A percentile compares a stretch with the other conserved stretches of the same genome.
These are phyloP conservation scores for Tephrocybe rancida DNA, from an alignment of 768 basidiomycete species.

Conservation along the genomic window DNA sequence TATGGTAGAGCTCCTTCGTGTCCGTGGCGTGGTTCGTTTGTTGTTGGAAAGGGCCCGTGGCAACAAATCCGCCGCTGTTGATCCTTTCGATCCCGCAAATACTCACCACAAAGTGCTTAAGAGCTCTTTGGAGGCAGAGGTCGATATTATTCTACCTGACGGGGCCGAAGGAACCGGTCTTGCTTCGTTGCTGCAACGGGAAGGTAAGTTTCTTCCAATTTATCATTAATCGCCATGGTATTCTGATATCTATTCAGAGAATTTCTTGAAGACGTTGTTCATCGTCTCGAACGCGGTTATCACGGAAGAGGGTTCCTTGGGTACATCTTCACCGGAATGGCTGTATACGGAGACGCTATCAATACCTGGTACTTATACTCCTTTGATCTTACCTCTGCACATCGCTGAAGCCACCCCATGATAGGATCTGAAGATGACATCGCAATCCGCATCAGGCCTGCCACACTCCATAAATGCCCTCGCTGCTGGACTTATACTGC, in stretches of 20 bases:
- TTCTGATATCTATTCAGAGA: slow-evolving; percentile 41
- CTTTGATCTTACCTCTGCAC: slow-evolving; percentile 1
- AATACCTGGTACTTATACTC: slow-evolving; percentile 43
- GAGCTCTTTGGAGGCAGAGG: slow-evolving; percentile 76
- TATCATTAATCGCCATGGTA: not conserved
- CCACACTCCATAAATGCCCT: slow-evolving; percentile 74
- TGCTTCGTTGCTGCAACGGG: slow-evolving; percentile 39
- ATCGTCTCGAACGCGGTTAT: slow-evolving; percentile 76
- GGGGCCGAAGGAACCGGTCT: slow-evolving; percentile 23
- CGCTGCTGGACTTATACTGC: slow-evolving; percentile 88
- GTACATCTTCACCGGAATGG: slow-evolving; percentile 48
- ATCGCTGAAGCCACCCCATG: slow-evolving; percentile 5
- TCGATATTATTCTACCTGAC: slow-evolving; percentile 61
- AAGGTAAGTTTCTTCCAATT: slow-evolving; percentile 42
- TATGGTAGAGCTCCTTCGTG: slow-evolving; percentile 62
- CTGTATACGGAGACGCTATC: slow-evolving; percentile 43
- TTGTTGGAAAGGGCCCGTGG: slow-evolving; percentile 77
- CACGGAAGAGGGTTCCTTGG: slow-evolving; percentile 43
- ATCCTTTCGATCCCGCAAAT: not conserved
- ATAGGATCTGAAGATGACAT: slow-evolving; percentile 34
- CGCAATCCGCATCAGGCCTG: slow-evolving; percentile 61
- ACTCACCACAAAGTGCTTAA: slow-evolving; percentile 49
- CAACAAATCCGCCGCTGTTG: slow-evolving; percentile 60
- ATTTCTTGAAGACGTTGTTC: slow-evolving; percentile 71
- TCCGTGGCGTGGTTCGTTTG: slow-evolving; percentile 63